Conservation (phyloP, 1,284 basidiomycete species). For the Sanghuangporus baumii region DNA sequence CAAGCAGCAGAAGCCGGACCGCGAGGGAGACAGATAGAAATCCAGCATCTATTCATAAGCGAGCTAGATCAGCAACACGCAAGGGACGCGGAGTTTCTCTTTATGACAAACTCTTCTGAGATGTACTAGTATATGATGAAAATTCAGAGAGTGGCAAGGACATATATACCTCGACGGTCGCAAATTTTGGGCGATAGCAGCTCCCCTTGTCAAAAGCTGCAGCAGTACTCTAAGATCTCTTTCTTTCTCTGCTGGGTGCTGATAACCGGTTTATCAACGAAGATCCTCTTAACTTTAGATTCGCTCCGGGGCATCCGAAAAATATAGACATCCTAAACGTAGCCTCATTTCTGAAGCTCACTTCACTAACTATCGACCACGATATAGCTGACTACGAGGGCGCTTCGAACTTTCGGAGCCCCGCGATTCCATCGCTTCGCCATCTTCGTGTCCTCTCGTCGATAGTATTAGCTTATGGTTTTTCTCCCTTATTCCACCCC, state of each 20-base stretch:
- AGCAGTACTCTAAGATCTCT: not conserved
- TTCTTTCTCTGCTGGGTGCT: not conserved
- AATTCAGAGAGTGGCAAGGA: too few relatives aligned
- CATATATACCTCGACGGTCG: too few relatives aligned
- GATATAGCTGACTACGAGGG: not conserved
- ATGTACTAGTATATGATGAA: too few relatives aligned
- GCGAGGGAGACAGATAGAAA: too few relatives aligned
- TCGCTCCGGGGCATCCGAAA: not conserved
- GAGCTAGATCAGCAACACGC: not conserved
- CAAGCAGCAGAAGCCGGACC: too few relatives aligned
- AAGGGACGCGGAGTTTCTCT: too few relatives aligned
- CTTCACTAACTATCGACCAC: not conserved
- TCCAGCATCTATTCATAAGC: too few relatives aligned
- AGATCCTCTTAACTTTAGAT: not conserved
- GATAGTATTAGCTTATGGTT: too few relatives aligned
- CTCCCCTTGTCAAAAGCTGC: too few relatives aligned
- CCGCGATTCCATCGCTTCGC: not conserved
- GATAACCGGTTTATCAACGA: too few relatives aligned
- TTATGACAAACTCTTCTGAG: too few relatives aligned
- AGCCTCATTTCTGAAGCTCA: not conserved
- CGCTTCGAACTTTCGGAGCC: not conserved
- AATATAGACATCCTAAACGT: not conserved
- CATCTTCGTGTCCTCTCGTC: not conserved
- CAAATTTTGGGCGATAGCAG: too few relatives aligned
- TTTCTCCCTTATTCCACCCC: not conserved